Evolutionary conservation across 257 asterid species (phyloP), one percentile per base, ranked within the genome.

Genomic region (Ligustrum vulgare): DNA sequence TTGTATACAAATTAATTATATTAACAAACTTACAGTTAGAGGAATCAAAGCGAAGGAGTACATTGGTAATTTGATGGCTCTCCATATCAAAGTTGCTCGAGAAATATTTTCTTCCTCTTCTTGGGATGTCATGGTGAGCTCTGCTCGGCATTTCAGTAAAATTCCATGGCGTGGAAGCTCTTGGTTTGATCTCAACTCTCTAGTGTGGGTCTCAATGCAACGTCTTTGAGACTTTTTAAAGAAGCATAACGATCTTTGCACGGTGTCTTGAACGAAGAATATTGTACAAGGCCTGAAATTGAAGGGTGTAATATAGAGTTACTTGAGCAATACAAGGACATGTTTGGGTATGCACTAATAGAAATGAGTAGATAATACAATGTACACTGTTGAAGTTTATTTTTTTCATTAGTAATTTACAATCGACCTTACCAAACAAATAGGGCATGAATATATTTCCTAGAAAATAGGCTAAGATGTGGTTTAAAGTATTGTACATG

Each of bases 31-130:
- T 68, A 83, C 90, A 18, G 84, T 80, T 23, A 87, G 80, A 9
- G 90, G 92, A 76, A 82, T 73, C 75, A 83, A 69, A 7, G 92
- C 90, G 23, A 85, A 87, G 0, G 88, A 80, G 49, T 85, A 87
- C 76, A 85, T 82, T 9, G 92, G 90, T 37, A 85, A 79, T 75
- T 87, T 87, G 72, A 82, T 81, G 35, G 92, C 92, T 77, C 90
- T 83, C 90, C 92, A 83, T 75, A 82, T 85, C 75, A 85, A 77
- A 75, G 86, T 87, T 67, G 82, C 78, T 74, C 78, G 72, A 73
- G 87, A 71, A 68, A 80, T 75, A 62, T 77, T 73, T 28, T 84
- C 87, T 78, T 79, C 77, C 23, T 31, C 41, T 32, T 65, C 64
- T 13, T 66, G 32, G 22, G 69, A 23, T 32, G 78, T 47, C 31